Percentiles rank a stretch among this genome's conserved stretches.
Evolutionary conservation across 1,284 basidiomycete species (phyloP).

Genomic region (Trametes hirsuta): DNA sequence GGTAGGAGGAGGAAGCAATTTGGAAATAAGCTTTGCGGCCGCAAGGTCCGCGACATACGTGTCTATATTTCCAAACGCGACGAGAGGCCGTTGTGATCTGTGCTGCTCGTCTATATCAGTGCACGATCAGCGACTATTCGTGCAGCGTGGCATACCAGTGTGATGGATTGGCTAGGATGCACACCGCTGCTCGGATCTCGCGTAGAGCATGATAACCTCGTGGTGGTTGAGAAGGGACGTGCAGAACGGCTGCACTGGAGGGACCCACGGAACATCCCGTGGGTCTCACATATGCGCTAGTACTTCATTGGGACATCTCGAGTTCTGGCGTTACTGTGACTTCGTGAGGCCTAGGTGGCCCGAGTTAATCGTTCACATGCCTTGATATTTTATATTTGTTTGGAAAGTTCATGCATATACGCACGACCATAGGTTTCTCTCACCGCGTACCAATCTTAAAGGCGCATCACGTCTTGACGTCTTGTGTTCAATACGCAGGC

Average conservation of each 20-base stretch:
- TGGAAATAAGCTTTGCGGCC: slow-evolving; percentile 12
- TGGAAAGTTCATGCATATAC: too few species aligned
- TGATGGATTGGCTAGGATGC: background rate
- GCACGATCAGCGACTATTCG: slow-evolving; percentile 6
- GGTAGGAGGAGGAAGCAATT: background rate
- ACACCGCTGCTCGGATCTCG: slow-evolving; percentile 8
- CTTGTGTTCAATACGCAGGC: too few species aligned
- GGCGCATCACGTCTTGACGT: too few species aligned
- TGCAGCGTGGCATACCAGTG: background rate
- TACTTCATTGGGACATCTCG: too few species aligned
- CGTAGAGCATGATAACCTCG: slow-evolving; percentile 5
- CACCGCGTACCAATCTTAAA: too few species aligned
- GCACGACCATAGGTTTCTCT: too few species aligned
- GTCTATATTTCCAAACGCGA: background rate
- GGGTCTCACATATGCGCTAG: background rate
- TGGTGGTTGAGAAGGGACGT: background rate
- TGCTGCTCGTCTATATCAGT: slow-evolving; percentile 10
- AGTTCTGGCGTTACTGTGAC: too few species aligned
- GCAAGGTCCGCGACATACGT: slow-evolving; percentile 13
- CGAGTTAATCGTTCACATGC: too few species aligned
- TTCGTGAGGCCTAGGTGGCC: too few species aligned
- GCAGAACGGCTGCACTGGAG: background rate
- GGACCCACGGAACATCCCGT: background rate
- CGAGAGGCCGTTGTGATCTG: background rate
- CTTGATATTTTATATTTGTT: too few species aligned